Conservation (phyloP, 2,329 filamentous ascomycete genomes). For the Neocucurbitaria cava region DNA sequence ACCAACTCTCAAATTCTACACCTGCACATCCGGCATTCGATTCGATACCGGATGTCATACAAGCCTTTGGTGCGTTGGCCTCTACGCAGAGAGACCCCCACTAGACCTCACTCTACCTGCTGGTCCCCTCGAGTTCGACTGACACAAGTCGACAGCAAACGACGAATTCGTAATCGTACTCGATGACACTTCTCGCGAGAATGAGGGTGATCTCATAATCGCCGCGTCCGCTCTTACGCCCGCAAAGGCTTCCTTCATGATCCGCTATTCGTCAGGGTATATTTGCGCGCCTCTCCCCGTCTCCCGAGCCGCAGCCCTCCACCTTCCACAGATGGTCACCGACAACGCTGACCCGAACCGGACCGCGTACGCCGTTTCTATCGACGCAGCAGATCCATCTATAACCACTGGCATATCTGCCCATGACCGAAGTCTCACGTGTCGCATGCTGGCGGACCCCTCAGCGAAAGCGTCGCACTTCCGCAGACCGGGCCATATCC, state of each 20-base stretch:
- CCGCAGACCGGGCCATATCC: constrained; percentile 85
- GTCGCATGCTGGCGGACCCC: constrained; percentile 76
- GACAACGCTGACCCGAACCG: constrained; percentile 80
- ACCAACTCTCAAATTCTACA: constrained; percentile 28
- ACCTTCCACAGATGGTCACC: constrained; percentile 87
- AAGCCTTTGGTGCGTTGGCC: constrained; percentile 50
- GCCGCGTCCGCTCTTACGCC: constrained; percentile 84
- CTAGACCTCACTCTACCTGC: background rate
- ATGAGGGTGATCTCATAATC: constrained; percentile 98
- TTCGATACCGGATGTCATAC: constrained; percentile 55
- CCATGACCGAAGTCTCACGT: constrained; percentile 83
- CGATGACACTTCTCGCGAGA: constrained; percentile 90
- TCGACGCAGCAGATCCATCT: constrained; percentile 75
- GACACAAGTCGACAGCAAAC: constrained; percentile 39
- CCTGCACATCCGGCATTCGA: constrained; percentile 52
- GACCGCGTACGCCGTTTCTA: constrained; percentile 91
- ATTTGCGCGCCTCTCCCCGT: constrained; percentile 86
- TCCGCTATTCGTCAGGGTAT: constrained; percentile 86
- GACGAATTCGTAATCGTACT: constrained; percentile 96
- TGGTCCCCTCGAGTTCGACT: constrained; percentile 4
- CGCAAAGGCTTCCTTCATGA: constrained; percentile 93
- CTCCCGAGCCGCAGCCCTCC: constrained; percentile 71
- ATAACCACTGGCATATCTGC: constrained; percentile 87
- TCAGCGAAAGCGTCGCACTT: constrained; percentile 64
- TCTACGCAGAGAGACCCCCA: background rate